Evolutionary conservation across 2,329 filamentous ascomycete genomes (phyloP).

Genomic region (Epicoccum sorghinum): DNA sequence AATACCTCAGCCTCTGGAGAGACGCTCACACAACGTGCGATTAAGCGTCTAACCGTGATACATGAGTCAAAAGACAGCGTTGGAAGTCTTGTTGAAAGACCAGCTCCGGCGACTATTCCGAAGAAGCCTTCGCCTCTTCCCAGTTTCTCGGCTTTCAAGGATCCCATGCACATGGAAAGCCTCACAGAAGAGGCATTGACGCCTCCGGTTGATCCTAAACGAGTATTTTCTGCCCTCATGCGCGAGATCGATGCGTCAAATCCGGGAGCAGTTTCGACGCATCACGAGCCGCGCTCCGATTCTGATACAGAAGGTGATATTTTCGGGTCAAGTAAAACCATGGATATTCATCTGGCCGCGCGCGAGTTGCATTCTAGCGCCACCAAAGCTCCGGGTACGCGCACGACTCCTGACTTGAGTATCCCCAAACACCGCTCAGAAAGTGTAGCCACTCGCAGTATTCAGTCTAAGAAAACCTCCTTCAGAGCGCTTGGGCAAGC

Average conservation of each 20-base stretch:
- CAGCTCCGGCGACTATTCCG: conserved; percentile 11
- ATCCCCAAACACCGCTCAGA: conserved; percentile 17
- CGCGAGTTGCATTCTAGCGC: conserved; percentile 22
- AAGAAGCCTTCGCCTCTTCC: conserved; percentile 30
- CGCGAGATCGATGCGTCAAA: conserved; percentile 39
- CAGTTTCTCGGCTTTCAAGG: conserved; percentile 35
- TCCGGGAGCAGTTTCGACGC: neutral
- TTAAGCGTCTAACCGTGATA: conserved; percentile 67
- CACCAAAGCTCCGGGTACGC: conserved; percentile 14
- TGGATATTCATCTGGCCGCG: conserved; percentile 16
- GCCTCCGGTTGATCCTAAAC: conserved; percentile 39
- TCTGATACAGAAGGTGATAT: conserved; percentile 34
- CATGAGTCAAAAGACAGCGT: conserved; percentile 57
- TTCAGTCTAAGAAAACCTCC: conserved; percentile 34
- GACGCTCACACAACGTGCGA: conserved; percentile 59
- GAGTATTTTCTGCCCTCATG: conserved; percentile 46
- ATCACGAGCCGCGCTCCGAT: conserved; percentile 7
- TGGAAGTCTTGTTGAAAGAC: conserved; percentile 32
- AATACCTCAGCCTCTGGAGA: conserved; percentile 66
- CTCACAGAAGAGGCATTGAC: conserved; percentile 32
- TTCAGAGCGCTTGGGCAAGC: conserved; percentile 35
- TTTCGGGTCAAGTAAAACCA: conserved; percentile 31
- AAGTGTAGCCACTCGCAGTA: conserved; percentile 18
- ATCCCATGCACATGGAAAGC: conserved; percentile 40
- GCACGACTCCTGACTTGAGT: conserved; percentile 18